Percentiles rank a stretch among this genome's conserved stretches.
Conservation (phyloP, 2,329 filamentous ascomycete species). For the Knoxdaviesia capensis region DNA sequence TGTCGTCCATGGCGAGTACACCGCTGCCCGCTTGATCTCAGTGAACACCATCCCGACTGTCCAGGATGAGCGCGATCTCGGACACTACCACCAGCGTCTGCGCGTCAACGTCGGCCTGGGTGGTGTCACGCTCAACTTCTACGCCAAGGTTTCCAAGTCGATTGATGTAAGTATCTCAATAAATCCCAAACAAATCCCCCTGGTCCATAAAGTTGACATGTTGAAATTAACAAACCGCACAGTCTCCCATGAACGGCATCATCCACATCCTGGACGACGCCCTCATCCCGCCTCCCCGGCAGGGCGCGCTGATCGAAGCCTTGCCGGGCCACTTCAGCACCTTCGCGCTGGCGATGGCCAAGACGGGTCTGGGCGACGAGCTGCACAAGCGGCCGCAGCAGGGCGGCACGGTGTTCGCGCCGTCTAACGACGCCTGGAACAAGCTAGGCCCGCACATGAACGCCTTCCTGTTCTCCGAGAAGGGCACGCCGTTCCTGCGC, state of each 20-base stretch:
- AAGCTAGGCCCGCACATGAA: slow-evolving; percentile 54
- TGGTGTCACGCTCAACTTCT: slow-evolving; percentile 58
- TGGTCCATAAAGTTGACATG: neutral
- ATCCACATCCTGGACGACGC: slow-evolving; percentile 59
- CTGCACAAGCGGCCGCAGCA: slow-evolving; percentile 30
- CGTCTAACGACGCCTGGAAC: slow-evolving; percentile 61
- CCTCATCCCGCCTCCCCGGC: slow-evolving; percentile 53
- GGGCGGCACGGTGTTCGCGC: slow-evolving; percentile 64
- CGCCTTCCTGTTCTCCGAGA: slow-evolving; percentile 66
- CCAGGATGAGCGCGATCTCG: slow-evolving; percentile 36
- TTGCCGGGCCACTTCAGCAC: slow-evolving; percentile 64
- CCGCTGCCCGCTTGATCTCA: slow-evolving; percentile 42
- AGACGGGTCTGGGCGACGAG: slow-evolving; percentile 48
- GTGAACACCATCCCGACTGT: slow-evolving; percentile 58
- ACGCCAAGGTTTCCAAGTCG: slow-evolving; percentile 45
- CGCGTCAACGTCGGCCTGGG: slow-evolving; percentile 40
- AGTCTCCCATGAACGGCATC: slow-evolving; percentile 46
- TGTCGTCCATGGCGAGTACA: slow-evolving; percentile 45
- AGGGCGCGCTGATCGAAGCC: slow-evolving; percentile 33
- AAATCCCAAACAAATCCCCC: slow-evolving; percentile 10
- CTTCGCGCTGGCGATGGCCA: slow-evolving; percentile 50
- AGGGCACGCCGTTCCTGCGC: slow-evolving; percentile 54
- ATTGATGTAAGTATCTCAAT: slow-evolving; percentile 14
- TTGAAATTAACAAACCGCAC: too few species aligned
- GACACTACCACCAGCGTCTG: slow-evolving; percentile 50